These are phyloP conservation scores for Saturnispora serradocipensis DNA, from an alignment of 805 yeast species.

Conservation along the genomic window DNA sequence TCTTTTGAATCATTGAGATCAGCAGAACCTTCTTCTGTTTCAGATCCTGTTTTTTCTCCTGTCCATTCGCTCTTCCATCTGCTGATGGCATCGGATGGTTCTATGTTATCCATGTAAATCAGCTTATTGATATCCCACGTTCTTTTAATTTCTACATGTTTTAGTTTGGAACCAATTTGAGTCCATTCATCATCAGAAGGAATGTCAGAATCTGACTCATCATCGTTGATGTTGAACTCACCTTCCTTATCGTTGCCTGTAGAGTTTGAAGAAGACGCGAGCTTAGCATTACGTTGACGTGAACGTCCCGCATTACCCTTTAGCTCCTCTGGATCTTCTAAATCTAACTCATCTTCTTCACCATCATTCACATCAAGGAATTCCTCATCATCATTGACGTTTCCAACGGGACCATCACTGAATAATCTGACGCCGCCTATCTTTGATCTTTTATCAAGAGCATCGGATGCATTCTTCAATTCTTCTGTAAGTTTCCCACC, in stretches of 20 bases:
- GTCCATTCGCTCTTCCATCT: slow-evolving; percentile 56
- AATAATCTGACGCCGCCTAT: slow-evolving; percentile 67
- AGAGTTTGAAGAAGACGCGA: slow-evolving; percentile 41
- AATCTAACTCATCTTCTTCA: slow-evolving; percentile 15
- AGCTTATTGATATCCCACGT: slow-evolving; percentile 76
- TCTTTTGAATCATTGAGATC: slow-evolving; percentile 23
- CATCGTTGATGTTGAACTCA: slow-evolving; percentile 34
- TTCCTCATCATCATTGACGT: slow-evolving; percentile 31
- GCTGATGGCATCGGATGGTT: slow-evolving; percentile 60
- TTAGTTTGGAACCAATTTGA: slow-evolving; percentile 51
- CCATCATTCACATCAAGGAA: slow-evolving; percentile 27
- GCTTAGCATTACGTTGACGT: slow-evolving; percentile 50
- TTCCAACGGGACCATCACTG: slow-evolving; percentile 32
- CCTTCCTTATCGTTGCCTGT: slow-evolving; percentile 39
- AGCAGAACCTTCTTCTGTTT: slow-evolving; percentile 32
- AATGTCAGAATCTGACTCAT: slow-evolving; percentile 46
- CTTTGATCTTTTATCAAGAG: slow-evolving; percentile 42
- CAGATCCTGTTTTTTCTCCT: slow-evolving; percentile 3
- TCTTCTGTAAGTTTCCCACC: slow-evolving; percentile 83
- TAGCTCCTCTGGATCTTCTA: slow-evolving; percentile 24
- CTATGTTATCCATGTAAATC: slow-evolving; percentile 68
- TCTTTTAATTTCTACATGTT: slow-evolving; percentile 41
- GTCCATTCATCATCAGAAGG: slow-evolving; percentile 31
- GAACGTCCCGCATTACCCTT: slow-evolving; percentile 52
- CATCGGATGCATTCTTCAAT: slow-evolving; percentile 59